These are phyloP conservation scores for Rubroboletus satanas DNA, from an alignment of 768 basidiomycete species.

Conservation along the genomic window DNA sequence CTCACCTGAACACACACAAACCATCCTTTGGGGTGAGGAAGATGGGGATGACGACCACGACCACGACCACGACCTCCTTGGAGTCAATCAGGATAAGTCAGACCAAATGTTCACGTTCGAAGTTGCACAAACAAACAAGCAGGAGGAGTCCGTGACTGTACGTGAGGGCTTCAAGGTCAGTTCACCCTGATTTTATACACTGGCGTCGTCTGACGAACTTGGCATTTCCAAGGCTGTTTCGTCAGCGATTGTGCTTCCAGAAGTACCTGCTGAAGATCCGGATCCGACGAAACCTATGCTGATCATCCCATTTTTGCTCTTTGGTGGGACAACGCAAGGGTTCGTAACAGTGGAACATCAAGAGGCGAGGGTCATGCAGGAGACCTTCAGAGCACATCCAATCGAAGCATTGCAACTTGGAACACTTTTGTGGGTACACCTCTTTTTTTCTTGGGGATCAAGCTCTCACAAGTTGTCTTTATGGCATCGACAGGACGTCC, in stretches of 20 bases:
- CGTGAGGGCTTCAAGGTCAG: slow-evolving; percentile 45
- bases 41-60: slow-evolving; percentile 21
- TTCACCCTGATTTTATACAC: neutral
- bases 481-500: slow-evolving; percentile 9
- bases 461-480: neutral
- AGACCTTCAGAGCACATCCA: neutral
- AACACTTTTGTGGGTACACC: slow-evolving; percentile 15
- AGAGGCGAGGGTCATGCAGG: slow-evolving; percentile 5
- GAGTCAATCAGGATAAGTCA: slow-evolving; percentile 37
- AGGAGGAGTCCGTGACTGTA: slow-evolving; percentile 46
- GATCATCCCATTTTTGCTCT: slow-evolving; percentile 31
- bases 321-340: slow-evolving; percentile 40
- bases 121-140: slow-evolving; percentile 51
- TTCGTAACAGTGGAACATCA: slow-evolving; percentile 35
- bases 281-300: slow-evolving; percentile 1
- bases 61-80: too few relatives aligned
- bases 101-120: slow-evolving; percentile 52
- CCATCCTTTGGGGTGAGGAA: slow-evolving; percentile 44
- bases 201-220: neutral
- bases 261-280: slow-evolving; percentile 3
- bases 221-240: slow-evolving; percentile 6
- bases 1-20: slow-evolving; percentile 43
- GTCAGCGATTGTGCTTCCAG: slow-evolving; percentile 8
- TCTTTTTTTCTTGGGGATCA: neutral
- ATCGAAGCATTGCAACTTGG: slow-evolving; percentile 14